Conservation (phyloP, 2,329 filamentous ascomycete species). For the Aureobasidium sp. region DNA sequence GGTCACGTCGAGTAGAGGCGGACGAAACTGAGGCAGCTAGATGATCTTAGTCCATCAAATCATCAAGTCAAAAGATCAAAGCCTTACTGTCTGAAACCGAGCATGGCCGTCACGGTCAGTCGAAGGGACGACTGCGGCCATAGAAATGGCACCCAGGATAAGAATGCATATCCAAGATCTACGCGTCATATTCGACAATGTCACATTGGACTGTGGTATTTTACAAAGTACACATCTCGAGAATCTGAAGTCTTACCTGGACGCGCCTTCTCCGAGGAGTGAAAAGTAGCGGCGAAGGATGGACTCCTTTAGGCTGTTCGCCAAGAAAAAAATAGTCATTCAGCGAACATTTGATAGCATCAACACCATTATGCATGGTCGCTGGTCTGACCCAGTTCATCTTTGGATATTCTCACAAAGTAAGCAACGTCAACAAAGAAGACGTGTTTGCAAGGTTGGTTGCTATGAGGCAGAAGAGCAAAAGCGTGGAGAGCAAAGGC, state of each 20-base stretch:
- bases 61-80: not conserved
- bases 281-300: conserved; percentile 3
- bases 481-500: too few species aligned
- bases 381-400: too few species aligned
- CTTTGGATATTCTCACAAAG: too few species aligned
- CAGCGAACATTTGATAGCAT: too few species aligned
- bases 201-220: too few species aligned
- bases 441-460: too few species aligned
- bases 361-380: too few species aligned
- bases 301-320: not conserved
- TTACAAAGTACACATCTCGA: too few species aligned
- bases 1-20: conserved; percentile 41
- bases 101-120: not conserved
- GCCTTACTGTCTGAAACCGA: not conserved
- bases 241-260: too few species aligned
- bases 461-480: too few species aligned
- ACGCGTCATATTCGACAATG: not conserved
- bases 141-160: not conserved
- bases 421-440: too few species aligned
- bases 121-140: not conserved
- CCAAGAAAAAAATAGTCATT: not conserved
- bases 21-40: not conserved
- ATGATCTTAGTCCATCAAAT: not conserved
- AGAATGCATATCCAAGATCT: not conserved
- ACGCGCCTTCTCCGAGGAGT: not conserved